Base-by-base conservation (phyloP, 2,329 filamentous ascomycete species). In the Catunica adiposa region DNA sequence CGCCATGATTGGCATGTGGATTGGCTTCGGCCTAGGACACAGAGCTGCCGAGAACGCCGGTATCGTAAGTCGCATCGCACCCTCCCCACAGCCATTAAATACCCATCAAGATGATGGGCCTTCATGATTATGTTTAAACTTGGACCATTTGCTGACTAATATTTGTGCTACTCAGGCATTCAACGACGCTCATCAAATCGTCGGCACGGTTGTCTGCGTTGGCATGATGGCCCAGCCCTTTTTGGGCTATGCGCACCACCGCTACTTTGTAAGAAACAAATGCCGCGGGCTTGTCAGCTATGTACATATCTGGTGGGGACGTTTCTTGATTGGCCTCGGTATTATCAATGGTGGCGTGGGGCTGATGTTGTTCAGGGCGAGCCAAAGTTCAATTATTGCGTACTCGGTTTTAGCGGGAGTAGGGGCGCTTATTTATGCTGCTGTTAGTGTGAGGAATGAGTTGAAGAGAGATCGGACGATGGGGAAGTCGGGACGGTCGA, bases 281-380 rank as follows among this genome's bases (percentile, higher is more conserved):
- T 47, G 62, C 25, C 76, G 80, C 37, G 74, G 74, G 5, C 15
- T 69, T 42, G 63, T 81, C 59, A 79, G 77, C 60, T 66, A 81
- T 60, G 63, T 69, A 1, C 81, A 84, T 63, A 75, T 82, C 61
- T 83, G 78, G 78, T 80, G 74, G 62, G 81, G 81, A 11, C 73
- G 80, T 17, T 61, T 68, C 1, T 64, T 83, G 46, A 76, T 84
- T 60, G 56, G 76, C 17, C 63, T 83, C 2, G 80, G 78, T 25
- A 70, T 83, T 47, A 64, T 83, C 61, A 84, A 84, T 61, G 81
- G 80, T 56, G 81, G 80, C 0, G 65, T 84, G 3, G 81, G 81
- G 2, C 67, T 84, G 26, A 59, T 73, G 60, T 68, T 81, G 15
- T 70, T 75, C 0, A 59, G 61, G 15, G 70, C 72, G 0, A 60